Evolutionary conservation across 2,329 filamentous ascomycete species (phyloP), one percentile per base, ranked within the genome.

Genomic region (Curvularia eragrostidis): DNA sequence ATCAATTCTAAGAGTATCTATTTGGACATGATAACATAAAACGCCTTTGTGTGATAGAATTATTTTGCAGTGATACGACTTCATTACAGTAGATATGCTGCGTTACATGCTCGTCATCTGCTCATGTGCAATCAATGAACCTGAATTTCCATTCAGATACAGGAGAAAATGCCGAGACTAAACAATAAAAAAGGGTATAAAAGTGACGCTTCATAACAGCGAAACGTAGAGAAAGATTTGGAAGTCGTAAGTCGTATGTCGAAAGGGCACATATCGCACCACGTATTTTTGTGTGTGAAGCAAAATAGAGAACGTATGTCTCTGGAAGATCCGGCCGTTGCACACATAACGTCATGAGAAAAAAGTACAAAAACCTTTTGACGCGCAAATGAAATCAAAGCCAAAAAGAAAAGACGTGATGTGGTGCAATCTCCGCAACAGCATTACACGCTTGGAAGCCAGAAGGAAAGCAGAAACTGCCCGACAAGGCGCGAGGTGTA

Each of bases 401-500:
- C 30, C 32, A 23, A 39, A 28, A 28, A 21, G 32, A 43, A 56
- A 19, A 24, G 41, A 10, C 24, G 30, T 18, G 34, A 10, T 10
- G 28, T 24, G 28, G 24, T 32, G 18, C 32, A 24, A 26, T 19
- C 39, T 13, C 19, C 21, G 24, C 23, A 54, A 42, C 34, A 51
- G 21, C 32, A 43, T 42, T 58, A 62, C 38, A 59, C 54, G 44
- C 55, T 60, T 15, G 70, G 70, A 34, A 72, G 62, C 70, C 70
- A 74, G 62, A 74, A 74, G 4, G 71, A 73, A 19, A 80, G 65
- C 55, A 82, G 55, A 59, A 82, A 81, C 15, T 76, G 70, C 8
- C 76, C 76, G 7, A 80, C 74, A 43, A 81, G 71, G 13, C 80
- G 70, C n/a, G 78, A 78, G 1, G 78, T 79, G 59, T 79, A 81